Evolutionary conservation across 257 asterid genomes (phyloP), one percentile per base, ranked within the genome.

Genomic region (Coffea eugenioides): DNA sequence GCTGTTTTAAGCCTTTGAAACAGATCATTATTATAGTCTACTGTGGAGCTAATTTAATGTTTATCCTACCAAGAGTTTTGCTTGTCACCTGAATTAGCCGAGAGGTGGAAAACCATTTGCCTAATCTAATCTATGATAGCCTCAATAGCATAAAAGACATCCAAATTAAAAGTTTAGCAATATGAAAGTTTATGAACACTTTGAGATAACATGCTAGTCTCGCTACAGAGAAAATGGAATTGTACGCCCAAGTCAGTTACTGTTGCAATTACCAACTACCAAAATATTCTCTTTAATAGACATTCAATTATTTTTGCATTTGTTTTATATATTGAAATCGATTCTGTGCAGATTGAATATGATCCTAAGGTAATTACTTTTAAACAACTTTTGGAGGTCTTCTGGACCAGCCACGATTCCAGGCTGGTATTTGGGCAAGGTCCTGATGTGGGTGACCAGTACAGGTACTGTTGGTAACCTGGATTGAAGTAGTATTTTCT

Each of bases 391-490:
- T 90, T 95, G 87, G 98, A 96, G 85, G 96, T 88, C 68, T 96
- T 94, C 83, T 92, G 99, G 99, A 70, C 85, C 56, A 88, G 93
- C 79, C 99, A 96, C 73, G 99, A 96, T 83, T 87, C 97, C 49
- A 91, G 98, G 88, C 99, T 94, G 89, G 97, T 95, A 34, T 95
- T 89, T 78, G 99, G 99, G 85, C 99, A 95, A 88, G 99, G 99
- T 82, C 99, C 99, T 67, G 98, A 96, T 81, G 99, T 96, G 78
- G 99, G 99, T 54, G 86, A 88, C 81, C 98, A 96, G 79, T 96
- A 96, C 90, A 87, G 98, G 99, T 93, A 86, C 67, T 52, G 8
- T 25, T 69, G 75, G 76, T 81, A 84, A 25, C 78, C 79, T 72
- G 80, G 31, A 69, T 23, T 48, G 36, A 25, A 79, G 13, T 62